Base-by-base conservation (phyloP, 208 protist species). In the Giardia muris region DNA sequence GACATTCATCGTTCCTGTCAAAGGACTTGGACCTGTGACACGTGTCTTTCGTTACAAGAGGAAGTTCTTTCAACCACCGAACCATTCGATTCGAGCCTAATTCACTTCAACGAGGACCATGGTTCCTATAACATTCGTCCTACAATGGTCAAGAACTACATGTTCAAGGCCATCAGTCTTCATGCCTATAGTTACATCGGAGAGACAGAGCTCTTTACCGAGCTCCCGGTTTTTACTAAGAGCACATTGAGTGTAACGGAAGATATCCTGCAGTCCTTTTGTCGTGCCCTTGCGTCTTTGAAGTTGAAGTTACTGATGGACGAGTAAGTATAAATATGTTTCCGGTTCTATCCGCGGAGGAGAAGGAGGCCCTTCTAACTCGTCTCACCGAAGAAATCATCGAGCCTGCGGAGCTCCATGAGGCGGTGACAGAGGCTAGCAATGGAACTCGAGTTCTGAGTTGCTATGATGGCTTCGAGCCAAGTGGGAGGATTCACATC, bases 391-490 rank as follows among this genome's bases (percentile, higher is more conserved):
- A 98, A 94, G 98, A 99, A 95, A 98, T 97, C 94, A 97, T 98
- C 86, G 94, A 97, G 88, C 96, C 97, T 46, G 95, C 93, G 44
- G 98, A 99, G 93, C 95, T 99, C 39, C 93, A 93, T 2, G 95
- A 95, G 47, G 93, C 99, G 0, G 87, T 99, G 19, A 93, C 95
- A 48, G 97, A 97, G 93, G n/a, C n/a, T n/a, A n/a, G n/a, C n/a
- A 30, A 76, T 76, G 57, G 57, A 76, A 98, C 98, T 94, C 95
- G 96, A 0, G 93, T 93, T 48, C 87, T 93, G 45, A 95, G 97
- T 47, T 97, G 95, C 92, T 99, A 99, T 95, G 98, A 99, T 94
- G 98, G 98, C 46, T 99, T 99, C 93, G 98, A 99, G 94, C 98
- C 98, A 43, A 98, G 96, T 19, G 98, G 98, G 2, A 95, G 98